Conservation (phyloP, 352 stramenopile genomes). For the Phytopythium vexans region DNA sequence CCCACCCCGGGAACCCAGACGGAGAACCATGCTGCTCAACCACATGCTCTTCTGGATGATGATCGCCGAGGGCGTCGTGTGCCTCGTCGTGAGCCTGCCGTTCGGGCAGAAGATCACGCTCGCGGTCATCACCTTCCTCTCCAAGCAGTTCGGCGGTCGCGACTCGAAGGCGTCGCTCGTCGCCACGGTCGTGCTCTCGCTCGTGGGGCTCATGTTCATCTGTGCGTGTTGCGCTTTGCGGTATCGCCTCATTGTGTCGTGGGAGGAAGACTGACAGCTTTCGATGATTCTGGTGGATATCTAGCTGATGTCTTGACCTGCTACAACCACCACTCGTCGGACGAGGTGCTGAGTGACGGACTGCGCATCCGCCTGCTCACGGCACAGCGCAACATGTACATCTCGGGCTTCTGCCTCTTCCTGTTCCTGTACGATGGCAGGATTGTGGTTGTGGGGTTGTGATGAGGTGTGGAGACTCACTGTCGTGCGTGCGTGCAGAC, state of each 20-base stretch:
- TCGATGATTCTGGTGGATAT: no score
- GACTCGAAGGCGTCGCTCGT: slow-evolving; percentile 42
- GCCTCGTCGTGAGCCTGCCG: slow-evolving; percentile 43
- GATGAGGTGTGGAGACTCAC: no score
- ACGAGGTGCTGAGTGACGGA: slow-evolving; percentile 59
- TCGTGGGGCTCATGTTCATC: slow-evolving; percentile 70
- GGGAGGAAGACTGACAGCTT: no score
- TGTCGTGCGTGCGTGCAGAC: no score
- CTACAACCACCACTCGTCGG: slow-evolving; percentile 66
- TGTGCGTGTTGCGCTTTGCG: slow-evolving; percentile 42
- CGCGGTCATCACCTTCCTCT: slow-evolving; percentile 56
- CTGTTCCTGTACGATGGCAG: slow-evolving; percentile 69
- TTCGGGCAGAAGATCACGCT: slow-evolving; percentile 62
- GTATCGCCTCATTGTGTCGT: no score
- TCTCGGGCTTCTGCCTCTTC: slow-evolving; percentile 83
- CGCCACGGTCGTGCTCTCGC: slow-evolving; percentile 45
- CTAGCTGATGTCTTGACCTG: slow-evolving; percentile 73
- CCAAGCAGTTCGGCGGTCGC: slow-evolving; percentile 32
- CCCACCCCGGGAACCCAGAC: no score
- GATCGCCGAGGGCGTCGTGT: slow-evolving; percentile 38
- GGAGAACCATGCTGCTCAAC: slow-evolving; percentile 52
- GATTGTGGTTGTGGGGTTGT: no score
- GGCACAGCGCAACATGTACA: slow-evolving; percentile 86
- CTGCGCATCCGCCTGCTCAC: slow-evolving; percentile 77
- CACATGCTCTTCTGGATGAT: slow-evolving; percentile 52